Base-by-base conservation (phyloP, 495 filamentous ascomycete species). In the Penicillium daleae region DNA sequence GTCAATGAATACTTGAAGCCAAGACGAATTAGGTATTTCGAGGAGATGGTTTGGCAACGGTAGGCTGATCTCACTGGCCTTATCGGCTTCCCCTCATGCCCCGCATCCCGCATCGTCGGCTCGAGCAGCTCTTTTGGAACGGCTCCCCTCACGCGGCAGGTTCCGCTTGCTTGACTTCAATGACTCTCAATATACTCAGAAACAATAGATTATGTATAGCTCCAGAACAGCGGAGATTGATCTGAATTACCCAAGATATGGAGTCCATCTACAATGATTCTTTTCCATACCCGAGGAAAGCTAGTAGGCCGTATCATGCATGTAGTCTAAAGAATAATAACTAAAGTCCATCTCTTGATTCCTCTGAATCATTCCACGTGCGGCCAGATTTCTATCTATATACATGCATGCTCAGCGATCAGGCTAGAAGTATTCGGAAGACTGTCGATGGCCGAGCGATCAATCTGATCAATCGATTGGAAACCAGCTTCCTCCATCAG, bases 401-500 rank as follows among this genome's bases (percentile, higher is more conserved):
- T 49, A 3, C 29, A 27, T 6, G 27, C 13, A 39, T 56, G 31
- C n/a, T 54, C 42, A 2, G 50, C 48, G 19, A 40, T 39, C 39
- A 64, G 21, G 40, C 33, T 54, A 3, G 62, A 33, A 12, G 22
- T 17, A 37, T 65, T 65, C 0, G 62, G 62, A 9, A 60, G 52
- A 24, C 62, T 65, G 33, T 61, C 63, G 35, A 65, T 57, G 29
- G 59, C 59, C 29, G 63, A 61, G 22, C 64, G 59, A 40, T 66
- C 60, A 6, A 66, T 51, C 33, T 66, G 40, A 4, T 60, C 64
- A 6, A 66, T 48, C 4, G 56, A 51, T 19, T 59, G 39, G 64
- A 84, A 86, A 17, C 87, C 87, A n/a, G 79, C 85, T n/a, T 85
- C 81, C 40, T 80, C 84, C 83, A 90, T 85, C 55, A 87, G 57